Percentiles rank a stretch among this genome's conserved stretches.
Conservation (phyloP, 176 grass and related monocot genomes). For the Avena sativa region DNA sequence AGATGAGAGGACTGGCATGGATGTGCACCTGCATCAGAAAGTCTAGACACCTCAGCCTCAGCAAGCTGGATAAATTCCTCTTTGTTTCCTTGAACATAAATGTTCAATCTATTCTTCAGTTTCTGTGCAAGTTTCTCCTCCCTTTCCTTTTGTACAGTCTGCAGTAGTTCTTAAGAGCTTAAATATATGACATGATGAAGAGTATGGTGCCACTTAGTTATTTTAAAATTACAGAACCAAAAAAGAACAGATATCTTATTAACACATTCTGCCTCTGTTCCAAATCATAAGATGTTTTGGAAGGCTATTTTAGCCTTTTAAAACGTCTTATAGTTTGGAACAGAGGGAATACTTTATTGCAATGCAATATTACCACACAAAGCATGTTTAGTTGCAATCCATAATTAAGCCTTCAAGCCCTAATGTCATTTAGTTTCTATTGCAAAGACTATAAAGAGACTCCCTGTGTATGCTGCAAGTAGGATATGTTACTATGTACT, state of each 20-base stretch:
- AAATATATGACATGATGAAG: constrained; percentile 21
- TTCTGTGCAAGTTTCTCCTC: constrained; percentile 86
- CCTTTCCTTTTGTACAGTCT: constrained; percentile 93
- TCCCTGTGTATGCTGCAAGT: not conserved
- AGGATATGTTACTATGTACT: not conserved
- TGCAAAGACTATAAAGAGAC: not conserved
- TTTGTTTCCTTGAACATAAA: constrained; percentile 90
- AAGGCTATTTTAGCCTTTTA: not conserved
- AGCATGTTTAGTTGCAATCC: not conserved
- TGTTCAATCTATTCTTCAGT: constrained; percentile 72
- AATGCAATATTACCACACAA: constrained; percentile 6
- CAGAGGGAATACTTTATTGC: not conserved
- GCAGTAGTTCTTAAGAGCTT: constrained; percentile 37
- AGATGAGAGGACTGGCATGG: not conserved
- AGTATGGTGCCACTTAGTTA: not conserved
- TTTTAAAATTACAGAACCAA: not conserved
- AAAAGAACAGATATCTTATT: not conserved
- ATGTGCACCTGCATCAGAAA: constrained; percentile 79
- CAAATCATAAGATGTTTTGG: too few relatives aligned
- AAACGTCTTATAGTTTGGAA: too few relatives aligned
- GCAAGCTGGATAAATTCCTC: constrained; percentile 69
- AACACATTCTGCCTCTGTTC: too few relatives aligned
- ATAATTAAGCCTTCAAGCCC: not conserved
- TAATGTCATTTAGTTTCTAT: constrained; percentile 1
- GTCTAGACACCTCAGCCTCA: constrained; percentile 75